Percentiles rank a stretch among this genome's conserved stretches.
Conservation (phyloP, 768 basidiomycete genomes). For the Amanita thiersii region DNA sequence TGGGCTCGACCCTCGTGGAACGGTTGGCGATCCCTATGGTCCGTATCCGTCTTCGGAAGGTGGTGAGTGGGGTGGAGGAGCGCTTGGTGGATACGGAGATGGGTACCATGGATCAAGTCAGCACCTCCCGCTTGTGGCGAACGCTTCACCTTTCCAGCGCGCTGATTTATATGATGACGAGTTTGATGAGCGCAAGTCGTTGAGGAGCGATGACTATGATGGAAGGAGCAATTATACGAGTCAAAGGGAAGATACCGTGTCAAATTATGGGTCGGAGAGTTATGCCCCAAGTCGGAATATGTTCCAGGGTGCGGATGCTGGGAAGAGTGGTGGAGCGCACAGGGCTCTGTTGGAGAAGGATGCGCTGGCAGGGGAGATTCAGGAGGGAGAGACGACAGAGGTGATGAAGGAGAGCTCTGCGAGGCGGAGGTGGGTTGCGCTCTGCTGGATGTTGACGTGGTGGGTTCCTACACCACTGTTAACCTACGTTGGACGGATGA, state of each 20-base stretch:
- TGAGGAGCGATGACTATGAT: constrained; percentile 74
- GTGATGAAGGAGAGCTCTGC: constrained; percentile 76
- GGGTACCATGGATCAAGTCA: constrained; percentile 54
- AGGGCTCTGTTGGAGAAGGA: constrained; percentile 53
- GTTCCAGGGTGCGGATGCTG: constrained; percentile 80
- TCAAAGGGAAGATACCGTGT: constrained; percentile 68
- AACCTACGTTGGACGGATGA: constrained; percentile 79
- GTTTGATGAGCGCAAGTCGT: constrained; percentile 68
- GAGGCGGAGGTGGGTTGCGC: constrained; percentile 76
- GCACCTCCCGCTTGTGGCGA: constrained; percentile 73
- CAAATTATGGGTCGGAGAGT: constrained; percentile 84
- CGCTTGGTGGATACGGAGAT: constrained; percentile 40
- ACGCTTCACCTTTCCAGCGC: constrained; percentile 78
- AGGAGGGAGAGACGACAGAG: constrained; percentile 85
- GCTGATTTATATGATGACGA: constrained; percentile 70
- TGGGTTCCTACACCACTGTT: constrained; percentile 79
- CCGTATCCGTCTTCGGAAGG: constrained; percentile 49
- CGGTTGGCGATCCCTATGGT: constrained; percentile 60
- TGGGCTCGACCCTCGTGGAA: constrained; percentile 48
- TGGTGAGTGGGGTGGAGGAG: constrained; percentile 19
- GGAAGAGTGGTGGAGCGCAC: constrained; percentile 50
- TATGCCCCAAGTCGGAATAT: constrained; percentile 94
- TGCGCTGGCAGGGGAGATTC: constrained; percentile 72
- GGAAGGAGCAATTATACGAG: constrained; percentile 71
- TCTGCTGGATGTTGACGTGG: constrained; percentile 88